Evolutionary conservation across 1,139 yeast genomes (phyloP).

Genomic region (Petasospora rhodanensis): DNA sequence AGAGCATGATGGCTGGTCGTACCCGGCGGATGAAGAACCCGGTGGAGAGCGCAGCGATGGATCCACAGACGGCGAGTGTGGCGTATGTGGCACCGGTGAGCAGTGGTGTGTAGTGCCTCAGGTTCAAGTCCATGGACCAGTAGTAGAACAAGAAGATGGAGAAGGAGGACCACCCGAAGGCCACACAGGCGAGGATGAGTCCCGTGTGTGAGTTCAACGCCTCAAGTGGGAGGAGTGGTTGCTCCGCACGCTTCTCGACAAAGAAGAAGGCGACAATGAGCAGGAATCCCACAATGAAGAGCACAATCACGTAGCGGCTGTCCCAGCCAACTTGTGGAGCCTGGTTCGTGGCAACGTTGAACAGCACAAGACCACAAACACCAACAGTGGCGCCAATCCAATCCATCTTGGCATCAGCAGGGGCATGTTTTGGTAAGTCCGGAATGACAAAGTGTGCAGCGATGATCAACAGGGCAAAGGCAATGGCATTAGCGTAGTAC

Average conservation of each 20-base stretch:
- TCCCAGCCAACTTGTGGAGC: conserved; percentile 52
- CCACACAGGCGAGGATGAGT: conserved; percentile 32
- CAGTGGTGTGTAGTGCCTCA: conserved; percentile 42
- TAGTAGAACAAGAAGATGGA: conserved; percentile 44
- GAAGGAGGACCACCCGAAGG: conserved; percentile 55
- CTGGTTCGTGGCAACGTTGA: conserved; percentile 52
- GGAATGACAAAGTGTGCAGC: conserved; percentile 36
- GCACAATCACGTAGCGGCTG: conserved; percentile 20
- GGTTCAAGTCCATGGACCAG: conserved; percentile 37
- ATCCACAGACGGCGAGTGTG: conserved; percentile 44
- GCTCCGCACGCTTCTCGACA: conserved; percentile 27
- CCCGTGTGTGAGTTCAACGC: conserved; percentile 32
- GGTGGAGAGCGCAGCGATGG: conserved; percentile 41
- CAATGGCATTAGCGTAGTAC: conserved; percentile 42
- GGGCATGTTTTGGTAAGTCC: conserved; percentile 16
- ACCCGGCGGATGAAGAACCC: conserved; percentile 38
- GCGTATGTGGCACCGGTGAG: conserved; percentile 41
- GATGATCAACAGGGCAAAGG: conserved; percentile 30
- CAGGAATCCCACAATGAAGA: conserved; percentile 34
- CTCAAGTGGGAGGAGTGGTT: conserved; percentile 44
- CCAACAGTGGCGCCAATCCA: conserved; percentile 43
- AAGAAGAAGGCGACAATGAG: conserved; percentile 28
- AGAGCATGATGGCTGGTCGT: conserved; percentile 42
- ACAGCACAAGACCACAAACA: conserved; percentile 41
- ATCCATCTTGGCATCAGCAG: conserved; percentile 32